A percentile compares a stretch with the other conserved stretches of the same genome.
Conservation (phyloP, 2,329 filamentous ascomycete species). For the Diaporthe velutina region DNA sequence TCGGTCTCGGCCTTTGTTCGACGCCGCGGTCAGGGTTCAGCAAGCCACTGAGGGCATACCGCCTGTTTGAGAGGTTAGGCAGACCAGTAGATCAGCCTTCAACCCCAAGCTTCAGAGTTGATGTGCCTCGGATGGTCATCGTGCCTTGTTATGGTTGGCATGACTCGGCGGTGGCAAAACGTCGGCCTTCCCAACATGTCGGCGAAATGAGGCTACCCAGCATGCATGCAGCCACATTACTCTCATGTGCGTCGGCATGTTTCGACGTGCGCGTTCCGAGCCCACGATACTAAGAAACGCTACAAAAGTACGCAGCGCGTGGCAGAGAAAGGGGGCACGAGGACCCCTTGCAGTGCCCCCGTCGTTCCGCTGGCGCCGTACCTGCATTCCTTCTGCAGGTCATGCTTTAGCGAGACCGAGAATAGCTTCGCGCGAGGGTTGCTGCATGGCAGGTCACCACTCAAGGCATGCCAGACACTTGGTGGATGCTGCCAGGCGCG, state of each 20-base stretch:
- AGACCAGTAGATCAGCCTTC: background rate
- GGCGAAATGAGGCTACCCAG: slow-evolving; percentile 13
- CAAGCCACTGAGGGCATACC: slow-evolving; percentile 19
- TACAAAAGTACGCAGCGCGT: slow-evolving; percentile 7
- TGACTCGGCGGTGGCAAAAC: slow-evolving; percentile 17
- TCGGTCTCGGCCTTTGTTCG: slow-evolving; percentile 16
- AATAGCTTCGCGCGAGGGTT: slow-evolving; percentile 17
- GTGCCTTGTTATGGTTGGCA: background rate
- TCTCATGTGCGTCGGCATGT: slow-evolving; percentile 14
- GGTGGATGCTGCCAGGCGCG: slow-evolving; percentile 9
- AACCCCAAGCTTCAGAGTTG: background rate
- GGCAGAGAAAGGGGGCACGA: slow-evolving; percentile 2
- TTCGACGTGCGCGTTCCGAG: slow-evolving; percentile 16
- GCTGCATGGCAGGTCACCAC: slow-evolving; percentile 14
- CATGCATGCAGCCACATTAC: slow-evolving; percentile 22
- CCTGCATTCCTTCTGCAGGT: slow-evolving; percentile 35
- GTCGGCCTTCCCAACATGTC: background rate
- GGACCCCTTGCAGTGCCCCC: background rate
- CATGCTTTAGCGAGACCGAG: slow-evolving; percentile 38
- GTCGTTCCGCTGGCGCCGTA: slow-evolving; percentile 24
- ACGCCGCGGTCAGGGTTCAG: slow-evolving; percentile 11
- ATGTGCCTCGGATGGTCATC: background rate
- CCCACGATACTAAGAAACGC: background rate
- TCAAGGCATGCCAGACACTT: slow-evolving; percentile 29
- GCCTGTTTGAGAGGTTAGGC: slow-evolving; percentile 13